phyloP scores from a whole-genome alignment of 2,329 filamentous ascomycete species.

The Calonectria pseudoreteaudii region DNA sequence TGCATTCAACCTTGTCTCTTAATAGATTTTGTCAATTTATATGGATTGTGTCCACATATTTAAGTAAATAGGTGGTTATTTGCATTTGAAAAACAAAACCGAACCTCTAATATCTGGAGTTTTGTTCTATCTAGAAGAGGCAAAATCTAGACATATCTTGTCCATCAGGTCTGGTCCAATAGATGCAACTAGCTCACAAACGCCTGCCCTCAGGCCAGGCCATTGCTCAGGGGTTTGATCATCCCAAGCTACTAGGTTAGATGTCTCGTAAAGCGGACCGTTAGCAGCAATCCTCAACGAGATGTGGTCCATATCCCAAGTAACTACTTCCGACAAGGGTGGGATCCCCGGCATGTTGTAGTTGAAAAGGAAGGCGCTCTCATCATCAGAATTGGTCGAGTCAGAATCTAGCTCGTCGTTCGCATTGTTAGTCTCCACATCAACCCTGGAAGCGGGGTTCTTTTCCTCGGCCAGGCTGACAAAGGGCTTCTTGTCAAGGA shows the following conservation, averaged over 20 bases:
- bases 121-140: conserved; percentile 9
- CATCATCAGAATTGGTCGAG: conserved; percentile 18
- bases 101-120: background rate
- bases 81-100: background rate
- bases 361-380: conserved; percentile 60
- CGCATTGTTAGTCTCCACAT: conserved; percentile 13
- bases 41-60: background rate
- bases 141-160: conserved; percentile 70
- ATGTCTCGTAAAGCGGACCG: conserved; percentile 54
- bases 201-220: conserved; percentile 67
- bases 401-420: conserved; percentile 5
- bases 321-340: conserved; percentile 62
- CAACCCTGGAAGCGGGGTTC: background rate
- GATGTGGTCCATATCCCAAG: conserved; percentile 70
- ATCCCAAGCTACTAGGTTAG: conserved; percentile 72
- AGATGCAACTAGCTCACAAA: conserved; percentile 76
- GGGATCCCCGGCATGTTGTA: conserved; percentile 77
- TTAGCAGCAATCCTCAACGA: conserved; percentile 60
- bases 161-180: conserved; percentile 71
- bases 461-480: conserved; percentile 58
- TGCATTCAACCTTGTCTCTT: background rate
- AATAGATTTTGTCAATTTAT: too few relatives aligned
- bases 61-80: too few relatives aligned
- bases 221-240: conserved; percentile 61
- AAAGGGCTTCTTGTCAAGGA: conserved; percentile 68